Evolutionary conservation across 2,329 filamentous ascomycete species (phyloP).

Genomic region (Coniochaeta hoffmannii): DNA sequence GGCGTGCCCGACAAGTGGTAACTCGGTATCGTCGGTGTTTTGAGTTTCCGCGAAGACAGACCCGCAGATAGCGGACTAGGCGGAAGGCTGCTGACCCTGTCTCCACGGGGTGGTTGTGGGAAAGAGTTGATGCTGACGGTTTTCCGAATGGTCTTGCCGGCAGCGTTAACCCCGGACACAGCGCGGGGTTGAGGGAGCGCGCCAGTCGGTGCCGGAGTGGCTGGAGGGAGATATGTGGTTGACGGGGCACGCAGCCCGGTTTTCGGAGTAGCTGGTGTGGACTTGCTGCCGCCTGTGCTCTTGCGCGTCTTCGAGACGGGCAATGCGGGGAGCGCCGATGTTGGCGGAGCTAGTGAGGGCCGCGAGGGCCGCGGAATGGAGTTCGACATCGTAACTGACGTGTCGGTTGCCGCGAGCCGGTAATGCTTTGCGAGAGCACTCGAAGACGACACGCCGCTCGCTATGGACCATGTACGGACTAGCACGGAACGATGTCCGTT

Average conservation of each 20-base stretch:
- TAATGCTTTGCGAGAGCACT: not conserved
- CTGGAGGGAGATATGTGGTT: constrained; percentile 42
- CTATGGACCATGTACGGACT: not conserved
- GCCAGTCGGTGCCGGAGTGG: constrained; percentile 43
- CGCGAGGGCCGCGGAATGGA: constrained; percentile 60
- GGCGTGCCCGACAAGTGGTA: constrained; percentile 50
- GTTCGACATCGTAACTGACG: constrained; percentile 39
- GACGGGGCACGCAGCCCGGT: constrained; percentile 55
- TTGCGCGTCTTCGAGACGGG: constrained; percentile 68
- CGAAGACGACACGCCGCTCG: not conserved
- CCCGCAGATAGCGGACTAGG: constrained; percentile 52
- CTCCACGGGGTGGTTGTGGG: constrained; percentile 74
- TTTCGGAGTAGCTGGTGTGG: constrained; percentile 42
- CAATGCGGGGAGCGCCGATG: constrained; percentile 64
- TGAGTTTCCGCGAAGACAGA: constrained; percentile 44
- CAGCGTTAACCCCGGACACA: constrained; percentile 45
- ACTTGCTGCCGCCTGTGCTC: constrained; percentile 43
- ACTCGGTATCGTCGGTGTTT: constrained; percentile 46
- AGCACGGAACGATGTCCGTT: not conserved
- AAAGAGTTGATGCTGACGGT: constrained; percentile 92
- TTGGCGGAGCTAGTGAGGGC: constrained; percentile 63
- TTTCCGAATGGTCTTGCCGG: constrained; percentile 69
- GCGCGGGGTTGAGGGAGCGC: constrained; percentile 50
- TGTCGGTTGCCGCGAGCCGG: not conserved
- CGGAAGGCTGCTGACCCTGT: constrained; percentile 52